A percentile compares a stretch with the other conserved stretches of the same genome.
These are phyloP conservation scores for Pyrenophora seminiperda DNA, from an alignment of 2,329 filamentous ascomycete genomes.

Conservation along the genomic window DNA sequence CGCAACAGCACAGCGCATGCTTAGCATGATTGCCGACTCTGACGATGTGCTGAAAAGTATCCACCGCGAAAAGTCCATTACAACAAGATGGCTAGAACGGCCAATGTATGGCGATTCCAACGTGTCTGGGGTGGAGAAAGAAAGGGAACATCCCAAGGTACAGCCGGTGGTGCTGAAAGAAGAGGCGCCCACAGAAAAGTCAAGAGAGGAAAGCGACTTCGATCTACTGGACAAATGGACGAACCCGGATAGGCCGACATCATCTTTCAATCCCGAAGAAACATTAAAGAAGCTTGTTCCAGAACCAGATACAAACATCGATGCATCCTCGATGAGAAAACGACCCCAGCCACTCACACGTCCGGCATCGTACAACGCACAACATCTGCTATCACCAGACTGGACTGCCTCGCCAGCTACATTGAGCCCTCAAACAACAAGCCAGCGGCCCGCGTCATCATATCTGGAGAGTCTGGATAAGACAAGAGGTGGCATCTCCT, in stretches of 20 bases:
- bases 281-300: conserved; percentile 19
- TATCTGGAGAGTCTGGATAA: conserved; percentile 18
- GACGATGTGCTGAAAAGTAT: conserved; percentile 24
- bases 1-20: conserved; percentile 36
- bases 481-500: conserved; percentile 23
- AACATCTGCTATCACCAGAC: conserved; percentile 29
- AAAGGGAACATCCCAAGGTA: conserved; percentile 5
- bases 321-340: conserved; percentile 24
- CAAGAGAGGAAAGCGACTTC: conserved; percentile 12
- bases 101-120: conserved; percentile 31
- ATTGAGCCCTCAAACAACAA: conserved; percentile 21
- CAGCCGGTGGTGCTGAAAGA: background rate
- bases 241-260: conserved; percentile 25
- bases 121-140: conserved; percentile 22
- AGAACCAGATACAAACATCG: conserved; percentile 14
- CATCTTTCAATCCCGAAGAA: conserved; percentile 21
- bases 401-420: conserved; percentile 30
- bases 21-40: conserved; percentile 30
- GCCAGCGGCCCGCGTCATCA: conserved; percentile 22
- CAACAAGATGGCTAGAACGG: conserved; percentile 36
- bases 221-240: conserved; percentile 25
- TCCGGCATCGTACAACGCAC: conserved; percentile 26
- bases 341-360: conserved; percentile 23
- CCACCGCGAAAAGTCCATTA: conserved; percentile 31
- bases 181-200: background rate